A percentile compares a stretch with the other conserved stretches of the same genome.
Conservation (phyloP, 306 rosid genomes). For the Parietaria judaica region DNA sequence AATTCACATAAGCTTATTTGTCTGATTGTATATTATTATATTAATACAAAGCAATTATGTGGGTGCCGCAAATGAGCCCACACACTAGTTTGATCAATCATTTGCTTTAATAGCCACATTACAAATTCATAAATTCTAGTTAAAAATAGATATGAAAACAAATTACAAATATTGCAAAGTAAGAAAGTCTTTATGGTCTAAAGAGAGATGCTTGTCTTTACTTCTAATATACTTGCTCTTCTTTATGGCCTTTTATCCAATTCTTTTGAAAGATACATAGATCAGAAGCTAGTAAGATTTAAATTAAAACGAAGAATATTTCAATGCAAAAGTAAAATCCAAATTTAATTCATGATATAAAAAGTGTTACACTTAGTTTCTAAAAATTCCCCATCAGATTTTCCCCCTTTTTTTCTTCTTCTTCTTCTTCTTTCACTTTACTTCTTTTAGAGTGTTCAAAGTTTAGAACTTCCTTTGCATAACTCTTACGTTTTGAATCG, state of each 20-base stretch:
- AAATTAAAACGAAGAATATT: not conserved
- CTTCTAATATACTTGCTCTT: constrained; percentile 18
- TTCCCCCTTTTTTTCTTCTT: not conserved
- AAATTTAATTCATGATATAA: constrained; percentile 12
- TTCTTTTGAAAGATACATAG: constrained; percentile 22
- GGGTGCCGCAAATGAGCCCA: too few relatives aligned
- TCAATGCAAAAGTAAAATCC: constrained; percentile 11
- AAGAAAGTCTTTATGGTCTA: constrained; percentile 25
- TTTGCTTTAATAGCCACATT: not conserved
- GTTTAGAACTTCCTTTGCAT: constrained; percentile 26
- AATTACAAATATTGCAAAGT: constrained; percentile 8
- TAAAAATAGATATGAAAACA: not conserved
- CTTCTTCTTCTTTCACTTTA: not conserved
- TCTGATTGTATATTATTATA: too few relatives aligned
- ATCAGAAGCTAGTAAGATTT: constrained; percentile 13
- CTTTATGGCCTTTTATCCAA: constrained; percentile 19
- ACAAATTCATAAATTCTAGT: too few relatives aligned
- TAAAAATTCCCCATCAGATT: not conserved
- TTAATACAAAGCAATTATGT: too few relatives aligned
- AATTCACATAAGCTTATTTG: too few relatives aligned
- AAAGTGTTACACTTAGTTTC: not conserved
- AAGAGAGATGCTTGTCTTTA: constrained; percentile 28
- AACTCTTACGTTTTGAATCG: constrained; percentile 36
- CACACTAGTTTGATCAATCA: not conserved
- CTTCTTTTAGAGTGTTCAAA: not conserved